A percentile compares a stretch with the other conserved stretches of the same genome.
These are phyloP conservation scores for Citrullus mucosospermus DNA, from an alignment of 306 rosid genomes.

Conservation along the genomic window DNA sequence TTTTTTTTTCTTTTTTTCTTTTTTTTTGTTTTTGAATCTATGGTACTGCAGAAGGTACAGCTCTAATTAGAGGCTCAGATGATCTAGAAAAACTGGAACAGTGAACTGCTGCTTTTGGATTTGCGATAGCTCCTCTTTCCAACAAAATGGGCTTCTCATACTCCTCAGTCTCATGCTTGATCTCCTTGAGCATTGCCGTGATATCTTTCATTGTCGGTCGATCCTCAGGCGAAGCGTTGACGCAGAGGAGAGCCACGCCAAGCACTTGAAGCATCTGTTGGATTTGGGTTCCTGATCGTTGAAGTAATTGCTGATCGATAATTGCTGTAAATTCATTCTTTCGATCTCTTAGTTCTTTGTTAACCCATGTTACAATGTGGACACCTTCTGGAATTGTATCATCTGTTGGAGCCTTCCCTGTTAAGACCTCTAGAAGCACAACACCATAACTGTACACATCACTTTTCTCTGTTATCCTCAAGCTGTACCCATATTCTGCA, in stretches of 20 bases:
- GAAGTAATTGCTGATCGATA: conserved; percentile 59
- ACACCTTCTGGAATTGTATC: conserved; percentile 55
- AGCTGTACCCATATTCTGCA: conserved; percentile 94
- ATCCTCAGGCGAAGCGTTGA: conserved; percentile 66
- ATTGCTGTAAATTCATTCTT: conserved; percentile 41
- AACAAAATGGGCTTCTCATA: conserved; percentile 45
- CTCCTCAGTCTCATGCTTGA: conserved; percentile 47
- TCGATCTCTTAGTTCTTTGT: conserved; percentile 45
- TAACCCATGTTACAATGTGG: conserved; percentile 72
- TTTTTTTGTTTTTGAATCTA: conserved; percentile 10
- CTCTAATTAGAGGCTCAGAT: conserved; percentile 63
- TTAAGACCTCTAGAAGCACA: conserved; percentile 68
- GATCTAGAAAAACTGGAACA: conserved; percentile 88
- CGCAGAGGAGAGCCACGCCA: conserved; percentile 83
- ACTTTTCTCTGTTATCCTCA: conserved; percentile 87
- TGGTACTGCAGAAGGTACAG: conserved; percentile 33
- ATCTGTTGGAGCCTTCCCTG: conserved; percentile 72
- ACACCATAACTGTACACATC: conserved; percentile 94
- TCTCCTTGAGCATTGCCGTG: conserved; percentile 83
- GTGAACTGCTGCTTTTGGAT: conserved; percentile 48
- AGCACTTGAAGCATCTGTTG: conserved; percentile 88
- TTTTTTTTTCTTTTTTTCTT: not conserved
- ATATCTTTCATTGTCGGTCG: conserved; percentile 90
- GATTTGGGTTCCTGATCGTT: conserved; percentile 69
- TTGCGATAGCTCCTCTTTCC: conserved; percentile 29